Evolutionary conservation across 805 yeast species (phyloP), one percentile per base, ranked within the genome.

Genomic region (Kluyveromyces wickerhamii): DNA sequence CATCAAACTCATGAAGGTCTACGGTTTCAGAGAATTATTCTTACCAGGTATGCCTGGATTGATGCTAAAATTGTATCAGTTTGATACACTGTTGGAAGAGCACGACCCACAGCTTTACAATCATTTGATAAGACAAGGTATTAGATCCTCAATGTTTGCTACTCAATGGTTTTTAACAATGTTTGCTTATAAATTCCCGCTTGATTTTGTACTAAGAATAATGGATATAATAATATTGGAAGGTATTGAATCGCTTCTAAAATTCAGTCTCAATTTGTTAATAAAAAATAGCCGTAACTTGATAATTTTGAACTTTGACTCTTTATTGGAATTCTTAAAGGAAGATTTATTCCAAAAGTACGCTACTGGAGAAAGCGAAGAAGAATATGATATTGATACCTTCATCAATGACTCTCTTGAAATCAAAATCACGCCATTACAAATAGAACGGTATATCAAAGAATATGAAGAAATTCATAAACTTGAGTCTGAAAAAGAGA

Each of bases 161-260:
- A 79, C 95, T 2, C 97, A 92, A 59, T 92, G 98, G 98, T 89
- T 92, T 52, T 68, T 92, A 48, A 92, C 97, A 0, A 71, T 92
- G 44, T 92, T 92, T 60, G 94, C 95, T 5, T 92, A 92, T 65
- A 86, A 86, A 54, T 89, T 92, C 57, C 97, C 98, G 11, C 64
- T 88, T 33, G 83, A 77, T 37, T 79, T 89, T 53, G 96, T 92
- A 16, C 62, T 86, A 43, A 69, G 96, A 41, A 84, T 92, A 26
- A 85, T 74, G 57, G 98, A 92, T 61, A 72, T 85, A 40, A 77
- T 92, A 6, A 76, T 92, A 34, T 79, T 94, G 6, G 96, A 92
- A 62, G 98, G 98, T 25, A 65, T 80, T 28, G 97, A 88, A 60
- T 77, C 94, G 3, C 66, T 89, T 29, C 65, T 92, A 47, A 79